These are phyloP conservation scores for Fomitopsis betulina DNA, from an alignment of 1,284 basidiomycete species.

Conservation along the genomic window DNA sequence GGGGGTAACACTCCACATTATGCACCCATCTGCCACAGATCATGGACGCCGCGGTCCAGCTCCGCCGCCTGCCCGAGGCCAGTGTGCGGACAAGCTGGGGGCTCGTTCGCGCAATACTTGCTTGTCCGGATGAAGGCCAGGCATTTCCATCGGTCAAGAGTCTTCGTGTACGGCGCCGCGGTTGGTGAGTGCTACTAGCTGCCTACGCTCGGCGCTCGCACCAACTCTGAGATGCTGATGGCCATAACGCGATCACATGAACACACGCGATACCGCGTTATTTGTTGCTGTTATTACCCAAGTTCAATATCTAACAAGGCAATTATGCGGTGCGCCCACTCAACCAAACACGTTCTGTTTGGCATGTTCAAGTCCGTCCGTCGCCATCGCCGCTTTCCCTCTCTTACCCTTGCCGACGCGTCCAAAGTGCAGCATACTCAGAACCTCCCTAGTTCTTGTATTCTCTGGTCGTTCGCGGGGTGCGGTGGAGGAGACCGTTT, in stretches of 20 bases:
- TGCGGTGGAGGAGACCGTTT: slow-evolving; percentile 18
- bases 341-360: slow-evolving; percentile 22
- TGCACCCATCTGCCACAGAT: too few species aligned
- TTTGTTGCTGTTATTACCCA: slow-evolving; percentile 9
- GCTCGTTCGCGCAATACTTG: too few species aligned
- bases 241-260: not conserved
- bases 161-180: not conserved
- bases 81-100: too few species aligned
- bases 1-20: too few species aligned
- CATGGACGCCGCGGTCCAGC: too few species aligned
- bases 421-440: slow-evolving; percentile 15
- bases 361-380: slow-evolving; percentile 23
- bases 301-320: slow-evolving; percentile 3
- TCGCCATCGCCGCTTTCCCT: slow-evolving; percentile 5
- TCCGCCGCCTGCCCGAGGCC: too few species aligned
- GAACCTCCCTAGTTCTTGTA: slow-evolving; percentile 11
- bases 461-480: slow-evolving; percentile 15
- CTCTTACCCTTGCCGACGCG: slow-evolving; percentile 21
- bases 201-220: too few species aligned
- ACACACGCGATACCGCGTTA: slow-evolving; percentile 13
- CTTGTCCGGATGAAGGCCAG: too few species aligned
- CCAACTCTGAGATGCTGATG: too few species aligned
- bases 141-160: too few species aligned
- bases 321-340: slow-evolving; percentile 17
- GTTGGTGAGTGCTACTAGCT: too few species aligned